Base-by-base conservation (phyloP, 2,329 filamentous ascomycete species). In the Ophiostoma triangulosporum region DNA sequence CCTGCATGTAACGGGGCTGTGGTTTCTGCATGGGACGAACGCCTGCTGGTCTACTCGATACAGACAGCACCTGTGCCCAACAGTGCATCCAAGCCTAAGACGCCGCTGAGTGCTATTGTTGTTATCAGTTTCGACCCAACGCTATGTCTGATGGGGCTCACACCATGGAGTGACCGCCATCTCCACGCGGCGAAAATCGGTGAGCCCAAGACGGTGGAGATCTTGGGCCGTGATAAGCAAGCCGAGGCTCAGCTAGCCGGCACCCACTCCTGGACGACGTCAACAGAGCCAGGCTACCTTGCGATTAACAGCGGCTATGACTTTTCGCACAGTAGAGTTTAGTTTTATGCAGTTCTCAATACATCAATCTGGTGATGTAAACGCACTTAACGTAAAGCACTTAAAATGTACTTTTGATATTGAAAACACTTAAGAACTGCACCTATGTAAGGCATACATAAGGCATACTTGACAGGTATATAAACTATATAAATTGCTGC, bases 11-110 rank as follows among this genome's bases (percentile, higher is more conserved):
- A 57, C 3, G 68, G 70, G 0, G 60, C 63, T 7, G 62, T 75
- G 2, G 63, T 68, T 1, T 73, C 71, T 17, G 63, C 60, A 15
- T 70, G 70, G 61, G 73, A 77, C 57, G 71, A 75, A n/a, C 63
- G 70, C 12, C 69, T 67, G 4, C 56, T 77, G n/a, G 62, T 76
- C 3, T 78, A 75, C 58, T 63, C 68, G 9, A 66, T 65, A 14
- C 29, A 46, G 26, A 29, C 26, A 8, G 3, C 15, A 6, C 15
- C 15, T 15, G 4, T 8, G 2, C 15, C 40, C 26, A 46, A 14
- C 24, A n/a, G 12, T 17, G 15, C 40, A 15, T 12, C 61, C 31
- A 33, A 32, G 24, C 9, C 15, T 7, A 55, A 59, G n/a, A n/a
- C n/a, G 24, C 60, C 64, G 1, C 12, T 32, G 12, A 48, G 33